A percentile compares a stretch with the other conserved stretches of the same genome.
Evolutionary conservation across 148 eudicot species (phyloP).

Genomic region (Heliamphora exappendiculata): DNA sequence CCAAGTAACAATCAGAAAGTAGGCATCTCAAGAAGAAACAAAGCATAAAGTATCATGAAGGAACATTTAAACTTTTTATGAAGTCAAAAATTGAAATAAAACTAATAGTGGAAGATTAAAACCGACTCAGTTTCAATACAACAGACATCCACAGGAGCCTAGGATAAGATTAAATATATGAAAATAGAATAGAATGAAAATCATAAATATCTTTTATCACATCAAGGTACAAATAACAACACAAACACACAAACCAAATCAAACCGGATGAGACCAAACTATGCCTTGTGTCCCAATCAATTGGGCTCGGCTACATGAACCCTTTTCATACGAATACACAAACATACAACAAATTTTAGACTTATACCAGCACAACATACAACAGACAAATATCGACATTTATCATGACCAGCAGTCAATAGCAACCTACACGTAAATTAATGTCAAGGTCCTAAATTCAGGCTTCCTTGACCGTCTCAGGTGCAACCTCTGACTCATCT

Average conservation of each 20-base stretch:
- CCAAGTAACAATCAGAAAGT: neutral
- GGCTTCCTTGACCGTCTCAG: slow-evolving; percentile 15
- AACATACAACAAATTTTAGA: neutral
- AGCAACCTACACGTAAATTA: neutral
- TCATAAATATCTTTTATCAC: neutral
- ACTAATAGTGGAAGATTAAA: neutral
- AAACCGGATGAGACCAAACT: too few relatives aligned
- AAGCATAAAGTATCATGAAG: neutral
- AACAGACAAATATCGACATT: neutral
- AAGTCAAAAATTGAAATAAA: neutral
- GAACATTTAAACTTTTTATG: neutral
- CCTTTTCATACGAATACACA: neutral
- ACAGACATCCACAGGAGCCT: neutral
- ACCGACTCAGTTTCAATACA: neutral
- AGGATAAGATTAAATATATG: neutral
- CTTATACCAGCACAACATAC: neutral
- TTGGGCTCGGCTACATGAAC: too few relatives aligned
- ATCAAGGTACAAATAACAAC: neutral
- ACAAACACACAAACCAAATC: neutral
- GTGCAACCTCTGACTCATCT: slow-evolving; percentile 17
- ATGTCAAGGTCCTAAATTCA: neutral
- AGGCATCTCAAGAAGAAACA: neutral
- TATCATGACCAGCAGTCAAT: neutral
- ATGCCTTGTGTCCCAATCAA: too few relatives aligned
- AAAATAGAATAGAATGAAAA: neutral